A percentile compares a stretch with the other conserved stretches of the same genome.
Evolutionary conservation across 306 rosid species (phyloP).

Genomic region (Cicer cuneatum): DNA sequence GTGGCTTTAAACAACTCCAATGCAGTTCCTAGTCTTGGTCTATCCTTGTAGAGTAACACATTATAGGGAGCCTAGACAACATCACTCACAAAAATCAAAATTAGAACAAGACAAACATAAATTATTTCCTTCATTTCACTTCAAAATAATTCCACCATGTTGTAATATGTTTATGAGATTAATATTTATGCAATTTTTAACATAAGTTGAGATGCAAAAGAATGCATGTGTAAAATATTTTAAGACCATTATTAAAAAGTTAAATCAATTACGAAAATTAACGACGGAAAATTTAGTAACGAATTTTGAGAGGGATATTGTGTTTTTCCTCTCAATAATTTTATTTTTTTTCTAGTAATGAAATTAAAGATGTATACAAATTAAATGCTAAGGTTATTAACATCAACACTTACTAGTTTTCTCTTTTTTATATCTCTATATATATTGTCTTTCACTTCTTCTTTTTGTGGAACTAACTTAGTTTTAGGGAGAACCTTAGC

Average conservation of each 20-base stretch:
- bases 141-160: conserved; percentile 26
- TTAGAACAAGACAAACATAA: conserved; percentile 17
- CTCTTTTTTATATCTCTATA: conserved; percentile 75
- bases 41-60: conserved; percentile 59
- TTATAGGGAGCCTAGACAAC: conserved; percentile 56
- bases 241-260: too few relatives aligned
- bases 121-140: conserved; percentile 30
- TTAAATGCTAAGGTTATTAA: too few relatives aligned
- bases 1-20: conserved; percentile 58
- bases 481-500: conserved; percentile 83
- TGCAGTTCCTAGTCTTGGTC: conserved; percentile 62
- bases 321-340: too few relatives aligned
- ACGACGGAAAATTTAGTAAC: too few relatives aligned
- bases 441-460: conserved; percentile 79
- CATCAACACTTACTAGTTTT: conserved; percentile 61
- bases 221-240: too few relatives aligned
- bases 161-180: neutral
- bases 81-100: conserved; percentile 14
- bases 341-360: too few relatives aligned
- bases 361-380: too few relatives aligned
- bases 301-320: too few relatives aligned
- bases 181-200: too few relatives aligned
- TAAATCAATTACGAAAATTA: too few relatives aligned
- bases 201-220: too few relatives aligned
- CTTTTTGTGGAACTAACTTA: conserved; percentile 90